These are phyloP conservation scores for Nitzschia palea DNA, from an alignment of 108 stramenopile species.

Conservation along the genomic window DNA sequence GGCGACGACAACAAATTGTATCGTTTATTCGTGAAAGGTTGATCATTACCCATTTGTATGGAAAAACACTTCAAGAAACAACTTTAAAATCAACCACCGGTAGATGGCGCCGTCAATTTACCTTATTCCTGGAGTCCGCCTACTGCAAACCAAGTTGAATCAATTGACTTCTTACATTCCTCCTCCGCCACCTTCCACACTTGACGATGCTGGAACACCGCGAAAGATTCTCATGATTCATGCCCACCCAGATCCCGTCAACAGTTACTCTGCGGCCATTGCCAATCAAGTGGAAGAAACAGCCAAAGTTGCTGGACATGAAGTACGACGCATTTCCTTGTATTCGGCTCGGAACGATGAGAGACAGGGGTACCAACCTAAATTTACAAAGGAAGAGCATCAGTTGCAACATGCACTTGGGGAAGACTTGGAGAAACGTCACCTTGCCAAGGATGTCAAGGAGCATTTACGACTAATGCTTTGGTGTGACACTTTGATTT, in stretches of 20 bases:
- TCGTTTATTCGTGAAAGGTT: no score
- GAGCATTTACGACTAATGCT: constrained; percentile 8
- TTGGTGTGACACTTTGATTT: constrained; percentile 45
- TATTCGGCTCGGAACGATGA: neutral
- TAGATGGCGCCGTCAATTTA: constrained; percentile 9
- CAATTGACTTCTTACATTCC: constrained; percentile 22
- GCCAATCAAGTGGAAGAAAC: constrained; percentile 17
- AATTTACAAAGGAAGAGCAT: constrained; percentile 6
- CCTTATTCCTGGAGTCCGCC: constrained; percentile 15
- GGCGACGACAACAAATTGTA: no score
- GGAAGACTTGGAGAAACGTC: neutral
- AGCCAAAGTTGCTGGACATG: constrained; percentile 20
- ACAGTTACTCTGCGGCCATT: constrained; percentile 30
- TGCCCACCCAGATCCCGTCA: constrained; percentile 16
- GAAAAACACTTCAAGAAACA: no score
- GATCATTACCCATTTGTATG: no score
- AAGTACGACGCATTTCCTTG: constrained; percentile 17
- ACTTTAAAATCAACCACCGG: no score
- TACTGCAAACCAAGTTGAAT: constrained; percentile 17
- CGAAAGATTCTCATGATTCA: constrained; percentile 26
- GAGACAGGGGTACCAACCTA: neutral
- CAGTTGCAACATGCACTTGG: neutral
- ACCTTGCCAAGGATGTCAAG: constrained; percentile 11
- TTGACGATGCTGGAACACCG: neutral
- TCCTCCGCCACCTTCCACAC: constrained; percentile 9